Evolutionary conservation across 371 early-diverging fungal genomes (phyloP).

Genomic region (Mucor lusitanicus): DNA sequence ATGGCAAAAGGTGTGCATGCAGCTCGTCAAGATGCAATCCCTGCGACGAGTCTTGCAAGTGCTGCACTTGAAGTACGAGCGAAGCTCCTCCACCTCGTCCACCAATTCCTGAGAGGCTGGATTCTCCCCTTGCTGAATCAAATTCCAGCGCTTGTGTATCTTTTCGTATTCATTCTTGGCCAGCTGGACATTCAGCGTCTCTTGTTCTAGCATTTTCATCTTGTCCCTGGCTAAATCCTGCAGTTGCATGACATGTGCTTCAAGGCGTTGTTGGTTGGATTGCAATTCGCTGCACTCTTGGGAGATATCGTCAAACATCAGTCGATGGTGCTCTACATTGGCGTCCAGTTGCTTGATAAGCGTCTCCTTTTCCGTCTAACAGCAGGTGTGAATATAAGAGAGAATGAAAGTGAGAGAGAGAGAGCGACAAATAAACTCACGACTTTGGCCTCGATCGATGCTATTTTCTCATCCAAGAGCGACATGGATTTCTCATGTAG

Average conservation of each 20-base stretch:
- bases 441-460: not conserved
- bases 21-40: conserved; percentile 1
- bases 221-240: conserved; percentile 1
- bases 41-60: conserved; percentile 6
- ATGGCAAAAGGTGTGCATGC: conserved; percentile 7
- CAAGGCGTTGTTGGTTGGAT: not conserved
- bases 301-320: not conserved
- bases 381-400: not conserved
- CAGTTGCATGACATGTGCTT: not conserved
- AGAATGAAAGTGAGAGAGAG: not conserved
- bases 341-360: not conserved
- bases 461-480: not conserved
- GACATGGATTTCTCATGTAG: not conserved
- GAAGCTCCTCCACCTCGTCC: conserved; percentile 10
- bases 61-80: conserved; percentile 4
- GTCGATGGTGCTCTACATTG: not conserved
- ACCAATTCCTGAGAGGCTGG: conserved; percentile 6
- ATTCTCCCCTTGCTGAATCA: conserved; percentile 5
- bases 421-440: not conserved
- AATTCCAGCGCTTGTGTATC: not conserved
- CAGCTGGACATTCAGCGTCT: not conserved
- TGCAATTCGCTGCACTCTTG: not conserved
- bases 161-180: not conserved
- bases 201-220: not conserved
- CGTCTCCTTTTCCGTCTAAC: not conserved